Evolutionary conservation across 371 early-diverging fungal genomes (phyloP).

Genomic region (Rhizopus microsporus): DNA sequence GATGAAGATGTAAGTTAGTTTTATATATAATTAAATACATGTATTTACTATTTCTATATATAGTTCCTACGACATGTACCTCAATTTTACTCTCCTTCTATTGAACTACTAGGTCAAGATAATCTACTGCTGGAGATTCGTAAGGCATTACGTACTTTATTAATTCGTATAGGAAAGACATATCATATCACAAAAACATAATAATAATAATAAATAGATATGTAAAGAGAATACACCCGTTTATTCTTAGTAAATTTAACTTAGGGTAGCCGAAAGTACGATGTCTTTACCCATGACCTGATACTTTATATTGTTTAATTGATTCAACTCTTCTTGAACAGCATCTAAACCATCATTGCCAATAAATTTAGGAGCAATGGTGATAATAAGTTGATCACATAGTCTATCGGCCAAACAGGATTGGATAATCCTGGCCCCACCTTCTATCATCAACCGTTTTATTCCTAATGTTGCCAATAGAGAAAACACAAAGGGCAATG

Average conservation of each 20-base stretch:
- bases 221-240: neutral
- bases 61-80: conserved; percentile 51
- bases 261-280: conserved; percentile 21
- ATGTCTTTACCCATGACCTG: conserved; percentile 21
- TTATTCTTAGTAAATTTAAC: neutral
- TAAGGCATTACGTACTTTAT: conserved; percentile 42
- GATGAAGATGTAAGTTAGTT: conserved; percentile 51
- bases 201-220: neutral
- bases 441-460: conserved; percentile 87
- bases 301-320: conserved; percentile 17
- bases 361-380: conserved; percentile 76
- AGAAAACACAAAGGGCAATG: conserved; percentile 24
- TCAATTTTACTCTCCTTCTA: conserved; percentile 47
- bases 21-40: neutral
- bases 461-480: conserved; percentile 38
- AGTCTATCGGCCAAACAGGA: conserved; percentile 54
- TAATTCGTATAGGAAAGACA: conserved; percentile 48
- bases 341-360: conserved; percentile 59
- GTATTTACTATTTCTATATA: neutral
- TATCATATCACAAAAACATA: conserved; percentile 43
- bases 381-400: conserved; percentile 69
- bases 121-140: conserved; percentile 49
- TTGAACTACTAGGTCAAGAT: conserved; percentile 51
- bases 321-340: neutral
- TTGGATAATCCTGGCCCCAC: conserved; percentile 82